Base-by-base conservation (phyloP, 169 alveolate species). In the Blepharisma undulans region DNA sequence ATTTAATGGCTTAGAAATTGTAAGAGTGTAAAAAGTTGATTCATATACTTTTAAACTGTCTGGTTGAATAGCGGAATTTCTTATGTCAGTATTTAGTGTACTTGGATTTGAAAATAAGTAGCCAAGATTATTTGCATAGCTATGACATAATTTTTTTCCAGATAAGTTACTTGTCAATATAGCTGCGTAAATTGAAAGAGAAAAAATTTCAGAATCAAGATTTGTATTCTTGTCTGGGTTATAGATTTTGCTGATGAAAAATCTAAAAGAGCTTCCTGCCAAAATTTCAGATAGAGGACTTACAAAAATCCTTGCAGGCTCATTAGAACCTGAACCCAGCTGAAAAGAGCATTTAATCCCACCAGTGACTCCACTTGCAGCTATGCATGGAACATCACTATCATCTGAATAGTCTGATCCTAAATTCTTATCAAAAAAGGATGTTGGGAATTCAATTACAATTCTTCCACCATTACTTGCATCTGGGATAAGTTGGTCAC, bases 371-470 rank as follows among this genome's bases (percentile, higher is more conserved):
- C n/a, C n/a, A n/a, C n/a, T 48, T 5, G 21, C 66, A 48, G 66
- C 30, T 3, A 21, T 21, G 16, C 89, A 84, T 21, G 79, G 36
- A 36, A 84, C 34, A n/a, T 60, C 30, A n/a, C 48, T 22, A 30
- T 84, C 60, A 25, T 84, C 89, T 12, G 89, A 18, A 48, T 33
- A n/a, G 2, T 32, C 89, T 12, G 3, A 22, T 22, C 89, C 77
- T 25, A 84, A 84, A 84, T 84, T 81, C 14, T 84, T 7, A 4
- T n/a, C 89, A 84, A 84, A 84, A 76, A 84, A 25, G 0, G 89
- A 8, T 36, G 89, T 84, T n/a, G 74, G 74, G 27, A 84, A 34
- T 30, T 84, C 89, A 4, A 84, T 22, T 16, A 84, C 77, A n/a
- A 84, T 84, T 84, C 36, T 79, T 5, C 66, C 66, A 10, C 66